Evolutionary conservation across 2,329 filamentous ascomycete species (phyloP), one percentile per base, ranked within the genome.

Genomic region (Thyridium curvatum): DNA sequence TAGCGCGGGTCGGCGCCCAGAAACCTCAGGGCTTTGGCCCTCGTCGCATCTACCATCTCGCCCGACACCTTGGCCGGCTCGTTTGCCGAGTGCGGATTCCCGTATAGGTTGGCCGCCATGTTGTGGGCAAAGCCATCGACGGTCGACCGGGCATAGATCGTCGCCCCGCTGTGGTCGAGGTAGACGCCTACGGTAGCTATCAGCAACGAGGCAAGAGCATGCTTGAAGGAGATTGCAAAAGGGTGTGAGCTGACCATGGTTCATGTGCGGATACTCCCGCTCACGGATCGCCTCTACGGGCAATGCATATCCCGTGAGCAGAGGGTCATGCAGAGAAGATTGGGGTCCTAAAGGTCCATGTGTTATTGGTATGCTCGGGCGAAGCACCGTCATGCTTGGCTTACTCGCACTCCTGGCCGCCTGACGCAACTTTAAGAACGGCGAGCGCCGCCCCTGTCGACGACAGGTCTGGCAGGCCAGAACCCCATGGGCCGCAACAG

Each of bases 31-130:
- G 75, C 64, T 41, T 69, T 68, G 41, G 66, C 60, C 12, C 78
- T 66, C 8, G 79, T 64, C 17, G 68, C 62, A 45, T 82, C 74
- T 28, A 84, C 71, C 41, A 72, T 63, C 18, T 73, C 66, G 4
- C 77, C 77, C 2, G 75, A 72, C 15, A 74, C 59, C 40, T 70
- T 72, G 12, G 77, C 79, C 0, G 78, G 77, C 13, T 68, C 63
- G 30, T 77, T 79, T 46, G 75, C 69, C 2, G 81, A 84, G 53
- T 85, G 82, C 3, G 81, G 81, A 48, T 85, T 85, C 10, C 79
- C 79, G 49, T 81, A 80, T n/a, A 84, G 64, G 43, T 70, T 73
- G 28, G 61, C 52, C 31, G 70, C 61, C 56, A 84, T 69, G 47
- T 77, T 71, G 3, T 60, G 53, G 6, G 72, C 68, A 54, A 82